Evolutionary conservation across 352 stramenopile species (phyloP).

Genomic region (Phytophthora aleatoria): DNA sequence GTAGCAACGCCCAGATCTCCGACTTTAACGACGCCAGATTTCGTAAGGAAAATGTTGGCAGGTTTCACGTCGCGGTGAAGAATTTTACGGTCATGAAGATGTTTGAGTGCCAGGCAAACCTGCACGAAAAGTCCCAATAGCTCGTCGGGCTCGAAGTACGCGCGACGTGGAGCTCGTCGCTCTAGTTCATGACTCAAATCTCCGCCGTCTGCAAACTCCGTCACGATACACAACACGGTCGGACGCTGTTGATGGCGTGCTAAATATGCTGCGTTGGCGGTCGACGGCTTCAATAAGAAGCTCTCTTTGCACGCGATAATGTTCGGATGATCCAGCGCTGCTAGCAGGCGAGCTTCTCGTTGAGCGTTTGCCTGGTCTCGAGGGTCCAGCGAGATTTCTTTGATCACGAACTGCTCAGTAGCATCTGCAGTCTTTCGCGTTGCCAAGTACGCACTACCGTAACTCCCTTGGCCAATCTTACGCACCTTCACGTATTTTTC

Average conservation of each 20-base stretch:
- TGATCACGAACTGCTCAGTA: constrained; percentile 59
- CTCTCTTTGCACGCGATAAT: constrained; percentile 84
- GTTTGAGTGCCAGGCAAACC: constrained; percentile 77
- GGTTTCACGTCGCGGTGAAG: constrained; percentile 89
- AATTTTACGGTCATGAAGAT: constrained; percentile 85
- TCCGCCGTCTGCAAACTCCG: constrained; percentile 81
- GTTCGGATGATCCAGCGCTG: constrained; percentile 80
- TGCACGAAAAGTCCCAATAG: constrained; percentile 70
- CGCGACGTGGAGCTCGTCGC: constrained; percentile 22
- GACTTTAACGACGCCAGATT: constrained; percentile 67
- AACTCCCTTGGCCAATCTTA: constrained; percentile 80
- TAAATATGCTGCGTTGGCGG: constrained; percentile 1
- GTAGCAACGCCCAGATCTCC: constrained; percentile 84
- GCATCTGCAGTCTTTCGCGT: constrained; percentile 36
- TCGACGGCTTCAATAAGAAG: constrained; percentile 48
- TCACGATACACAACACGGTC: constrained; percentile 81
- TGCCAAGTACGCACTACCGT: constrained; percentile 69
- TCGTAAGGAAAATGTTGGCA: constrained; percentile 86
- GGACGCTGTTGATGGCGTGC: constrained; percentile 7
- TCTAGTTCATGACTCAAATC: constrained; percentile 69
- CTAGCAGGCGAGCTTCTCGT: constrained; percentile 70
- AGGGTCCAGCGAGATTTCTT: constrained; percentile 76
- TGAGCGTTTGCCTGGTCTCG: constrained; percentile 62
- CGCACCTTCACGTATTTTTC: constrained; percentile 80
- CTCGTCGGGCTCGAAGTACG: constrained; percentile 42